Evolutionary conservation across 2,329 filamentous ascomycete genomes (phyloP).

Genomic region (Trichoderma semiorbis): DNA sequence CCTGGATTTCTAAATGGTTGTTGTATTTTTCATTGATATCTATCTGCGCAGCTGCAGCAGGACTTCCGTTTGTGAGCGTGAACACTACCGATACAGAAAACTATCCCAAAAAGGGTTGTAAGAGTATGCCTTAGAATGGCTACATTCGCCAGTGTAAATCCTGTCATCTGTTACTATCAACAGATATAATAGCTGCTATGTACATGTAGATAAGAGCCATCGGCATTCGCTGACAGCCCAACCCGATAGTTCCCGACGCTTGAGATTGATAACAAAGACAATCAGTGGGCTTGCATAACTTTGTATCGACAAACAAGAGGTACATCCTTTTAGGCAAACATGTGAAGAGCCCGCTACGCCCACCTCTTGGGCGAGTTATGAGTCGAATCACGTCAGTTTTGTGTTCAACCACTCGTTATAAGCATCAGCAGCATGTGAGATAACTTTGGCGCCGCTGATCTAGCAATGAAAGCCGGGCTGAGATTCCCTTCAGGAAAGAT

Average conservation of each 20-base stretch:
- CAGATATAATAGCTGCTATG: neutral
- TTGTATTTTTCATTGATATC: neutral
- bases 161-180: neutral
- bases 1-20: neutral
- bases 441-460: conserved; percentile 11
- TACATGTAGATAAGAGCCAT: neutral
- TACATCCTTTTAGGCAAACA: neutral
- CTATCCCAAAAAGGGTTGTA: neutral
- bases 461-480: neutral
- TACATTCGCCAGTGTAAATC: neutral
- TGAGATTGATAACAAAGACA: neutral
- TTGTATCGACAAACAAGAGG: neutral
- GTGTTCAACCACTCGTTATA: neutral
- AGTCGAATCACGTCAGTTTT: neutral
- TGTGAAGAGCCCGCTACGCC: neutral
- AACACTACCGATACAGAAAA: neutral
- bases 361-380: neutral
- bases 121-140: neutral
- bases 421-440: conserved; percentile 7
- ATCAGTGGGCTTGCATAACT: neutral
- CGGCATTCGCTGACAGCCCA: neutral
- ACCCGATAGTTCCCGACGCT: conserved; percentile 6
- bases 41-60: neutral
- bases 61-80: neutral
- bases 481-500: neutral